A percentile compares a stretch with the other conserved stretches of the same genome.
Evolutionary conservation across 1,139 yeast species (phyloP).

Genomic region (Pichia sp.): DNA sequence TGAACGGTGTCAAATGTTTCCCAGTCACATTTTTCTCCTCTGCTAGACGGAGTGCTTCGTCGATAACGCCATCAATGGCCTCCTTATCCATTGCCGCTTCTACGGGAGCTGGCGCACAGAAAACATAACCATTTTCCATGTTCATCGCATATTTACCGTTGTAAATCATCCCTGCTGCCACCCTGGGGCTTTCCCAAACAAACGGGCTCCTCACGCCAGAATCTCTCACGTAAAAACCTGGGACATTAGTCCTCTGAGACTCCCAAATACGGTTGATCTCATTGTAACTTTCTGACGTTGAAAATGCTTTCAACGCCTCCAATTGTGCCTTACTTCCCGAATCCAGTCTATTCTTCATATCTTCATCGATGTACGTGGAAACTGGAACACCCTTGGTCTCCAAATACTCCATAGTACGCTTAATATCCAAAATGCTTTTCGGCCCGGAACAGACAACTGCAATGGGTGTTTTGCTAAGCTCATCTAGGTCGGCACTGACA

Average conservation of each 20-base stretch:
- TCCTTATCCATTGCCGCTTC: conserved; percentile 54
- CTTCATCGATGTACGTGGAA: conserved; percentile 33
- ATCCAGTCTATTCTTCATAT: conserved; percentile 20
- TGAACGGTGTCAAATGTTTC: conserved; percentile 74
- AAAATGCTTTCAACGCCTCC: neutral
- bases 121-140: conserved; percentile 62
- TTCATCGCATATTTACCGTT: conserved; percentile 47
- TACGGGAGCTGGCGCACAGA: conserved; percentile 80
- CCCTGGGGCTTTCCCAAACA: conserved; percentile 45
- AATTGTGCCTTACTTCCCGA: conserved; percentile 18
- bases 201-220: conserved; percentile 74
- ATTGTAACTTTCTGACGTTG: conserved; percentile 2
- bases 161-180: conserved; percentile 61
- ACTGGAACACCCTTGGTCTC: conserved; percentile 83
- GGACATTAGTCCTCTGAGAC: conserved; percentile 43
- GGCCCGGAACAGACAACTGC: conserved; percentile 93
- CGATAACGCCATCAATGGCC: conserved; percentile 53
- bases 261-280: conserved; percentile 12
- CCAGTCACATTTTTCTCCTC: conserved; percentile 53
- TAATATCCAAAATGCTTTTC: conserved; percentile 76
- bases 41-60: conserved; percentile 57
- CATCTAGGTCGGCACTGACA: conserved; percentile 83
- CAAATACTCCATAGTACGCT: conserved; percentile 74
- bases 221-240: conserved; percentile 78
- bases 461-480: conserved; percentile 75